These are phyloP conservation scores for Wilhelminamyces savonicus DNA, from an alignment of 805 yeast species.

Conservation along the genomic window DNA sequence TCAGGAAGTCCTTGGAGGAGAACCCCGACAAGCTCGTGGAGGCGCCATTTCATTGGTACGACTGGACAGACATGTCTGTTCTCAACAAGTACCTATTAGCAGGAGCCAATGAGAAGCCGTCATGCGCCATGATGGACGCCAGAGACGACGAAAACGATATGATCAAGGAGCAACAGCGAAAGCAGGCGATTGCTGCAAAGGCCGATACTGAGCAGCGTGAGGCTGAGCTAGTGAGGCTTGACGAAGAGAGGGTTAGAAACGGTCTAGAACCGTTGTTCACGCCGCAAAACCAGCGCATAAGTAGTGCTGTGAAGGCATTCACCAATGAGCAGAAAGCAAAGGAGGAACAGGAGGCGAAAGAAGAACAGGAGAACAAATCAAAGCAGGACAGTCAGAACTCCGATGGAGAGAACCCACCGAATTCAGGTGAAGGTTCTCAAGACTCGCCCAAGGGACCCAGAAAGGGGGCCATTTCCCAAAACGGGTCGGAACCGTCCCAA, in stretches of 20 bases:
- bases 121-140: background rate
- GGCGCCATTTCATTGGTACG: conserved; percentile 14
- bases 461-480: too few species aligned
- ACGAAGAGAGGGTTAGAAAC: too few species aligned
- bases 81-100: conserved; percentile 5
- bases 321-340: background rate
- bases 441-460: too few species aligned
- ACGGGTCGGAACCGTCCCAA: too few species aligned
- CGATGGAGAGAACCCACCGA: too few species aligned
- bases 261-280: too few species aligned
- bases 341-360: background rate
- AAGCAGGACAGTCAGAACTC: background rate
- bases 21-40: conserved; percentile 1
- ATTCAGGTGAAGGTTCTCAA: too few species aligned
- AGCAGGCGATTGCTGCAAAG: background rate
- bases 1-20: conserved; percentile 2
- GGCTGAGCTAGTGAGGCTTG: background rate
- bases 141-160: background rate
- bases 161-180: background rate
- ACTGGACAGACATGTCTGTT: conserved; percentile 10
- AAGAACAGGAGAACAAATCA: background rate
- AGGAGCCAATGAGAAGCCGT: background rate
- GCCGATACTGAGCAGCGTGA: background rate
- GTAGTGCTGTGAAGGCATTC: too few species aligned
- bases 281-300: background rate